Conservation (phyloP, 495 filamentous ascomycete genomes). For the Amorphotheca resinae region DNA sequence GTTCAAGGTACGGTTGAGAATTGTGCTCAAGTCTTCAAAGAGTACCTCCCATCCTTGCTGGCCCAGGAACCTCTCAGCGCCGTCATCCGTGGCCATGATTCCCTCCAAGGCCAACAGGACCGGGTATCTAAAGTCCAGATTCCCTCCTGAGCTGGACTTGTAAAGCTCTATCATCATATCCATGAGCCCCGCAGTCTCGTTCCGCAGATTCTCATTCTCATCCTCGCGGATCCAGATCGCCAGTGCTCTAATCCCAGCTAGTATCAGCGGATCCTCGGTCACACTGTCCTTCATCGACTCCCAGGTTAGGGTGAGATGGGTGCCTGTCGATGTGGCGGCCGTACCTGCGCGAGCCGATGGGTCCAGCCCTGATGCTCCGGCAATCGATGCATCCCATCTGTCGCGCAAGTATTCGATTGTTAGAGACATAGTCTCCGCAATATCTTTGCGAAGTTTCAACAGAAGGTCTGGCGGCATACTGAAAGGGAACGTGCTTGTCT, state of each 20-base stretch:
- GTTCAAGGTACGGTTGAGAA: slow-evolving; percentile 21
- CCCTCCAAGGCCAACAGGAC: slow-evolving; percentile 43
- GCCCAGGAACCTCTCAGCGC: slow-evolving; percentile 30
- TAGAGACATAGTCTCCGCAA: slow-evolving; percentile 44
- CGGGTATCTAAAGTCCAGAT: slow-evolving; percentile 36
- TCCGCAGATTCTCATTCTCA: slow-evolving; percentile 40
- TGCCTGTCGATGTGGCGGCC: slow-evolving; percentile 21
- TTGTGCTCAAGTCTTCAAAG: slow-evolving; percentile 29
- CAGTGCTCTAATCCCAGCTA: slow-evolving; percentile 37
- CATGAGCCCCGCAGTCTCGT: slow-evolving; percentile 39
- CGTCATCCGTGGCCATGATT: slow-evolving; percentile 29
- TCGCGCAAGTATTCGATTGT: slow-evolving; percentile 53
- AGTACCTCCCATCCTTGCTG: slow-evolving; percentile 39
- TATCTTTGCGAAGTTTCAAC: slow-evolving; percentile 42
- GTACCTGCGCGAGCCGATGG: slow-evolving; percentile 28
- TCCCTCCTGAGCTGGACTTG: slow-evolving; percentile 9
- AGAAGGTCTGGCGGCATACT: slow-evolving; percentile 39
- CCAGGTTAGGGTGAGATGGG: slow-evolving; percentile 37
- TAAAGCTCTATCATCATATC: slow-evolving; percentile 50
- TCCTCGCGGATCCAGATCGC: slow-evolving; percentile 53
- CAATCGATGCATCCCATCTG: slow-evolving; percentile 45
- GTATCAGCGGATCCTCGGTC: slow-evolving; percentile 34
- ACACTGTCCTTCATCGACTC: slow-evolving; percentile 31
- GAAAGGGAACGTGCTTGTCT: slow-evolving; percentile 1
- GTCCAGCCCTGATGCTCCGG: slow-evolving; percentile 41